These are phyloP conservation scores for Hypoxylon sp. DNA, from an alignment of 2,329 filamentous ascomycete genomes.

Conservation along the genomic window DNA sequence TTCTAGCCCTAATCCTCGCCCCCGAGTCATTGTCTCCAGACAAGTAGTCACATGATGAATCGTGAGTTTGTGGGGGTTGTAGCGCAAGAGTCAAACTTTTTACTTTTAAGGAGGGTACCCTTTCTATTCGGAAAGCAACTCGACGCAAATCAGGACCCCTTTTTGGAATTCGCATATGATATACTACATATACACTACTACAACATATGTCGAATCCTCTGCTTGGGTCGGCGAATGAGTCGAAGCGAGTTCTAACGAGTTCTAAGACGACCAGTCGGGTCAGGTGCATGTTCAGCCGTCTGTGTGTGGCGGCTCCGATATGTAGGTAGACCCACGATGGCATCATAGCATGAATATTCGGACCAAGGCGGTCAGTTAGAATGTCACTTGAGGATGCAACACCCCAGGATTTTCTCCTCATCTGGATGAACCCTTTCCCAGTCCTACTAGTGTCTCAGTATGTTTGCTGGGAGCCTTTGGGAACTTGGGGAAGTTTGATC, in stretches of 20 bases:
- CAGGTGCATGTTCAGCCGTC: constrained; percentile 42
- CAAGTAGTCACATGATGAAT: constrained; percentile 38
- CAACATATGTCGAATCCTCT: constrained; percentile 45
- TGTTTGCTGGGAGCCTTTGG: constrained; percentile 11
- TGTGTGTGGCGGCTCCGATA: constrained; percentile 37
- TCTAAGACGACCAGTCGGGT: constrained; percentile 37
- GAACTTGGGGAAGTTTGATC: constrained; percentile 34
- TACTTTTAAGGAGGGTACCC: constrained; percentile 20
- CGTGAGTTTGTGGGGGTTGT: constrained; percentile 20
- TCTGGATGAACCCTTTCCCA: constrained; percentile 44
- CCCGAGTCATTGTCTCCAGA: constrained; percentile 16
- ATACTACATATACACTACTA: constrained; percentile 30
- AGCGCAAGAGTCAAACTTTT: constrained; percentile 3
- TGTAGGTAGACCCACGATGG: constrained; percentile 44
- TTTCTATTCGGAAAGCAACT: constrained; percentile 30
- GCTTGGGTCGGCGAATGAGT: constrained; percentile 35
- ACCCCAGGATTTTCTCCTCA: constrained; percentile 40
- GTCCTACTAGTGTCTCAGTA: constrained; percentile 36
- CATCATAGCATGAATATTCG: constrained; percentile 41
- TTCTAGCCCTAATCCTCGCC: constrained; percentile 13
- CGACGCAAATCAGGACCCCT: constrained; percentile 31
- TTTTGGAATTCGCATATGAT: constrained; percentile 40
- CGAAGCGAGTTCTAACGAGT: constrained; percentile 14
- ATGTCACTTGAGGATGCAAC: constrained; percentile 45
- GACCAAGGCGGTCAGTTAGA: constrained; percentile 37